Base-by-base conservation (phyloP, 305 asterid genomes). In the Fraxinus xanthoxyloides region DNA sequence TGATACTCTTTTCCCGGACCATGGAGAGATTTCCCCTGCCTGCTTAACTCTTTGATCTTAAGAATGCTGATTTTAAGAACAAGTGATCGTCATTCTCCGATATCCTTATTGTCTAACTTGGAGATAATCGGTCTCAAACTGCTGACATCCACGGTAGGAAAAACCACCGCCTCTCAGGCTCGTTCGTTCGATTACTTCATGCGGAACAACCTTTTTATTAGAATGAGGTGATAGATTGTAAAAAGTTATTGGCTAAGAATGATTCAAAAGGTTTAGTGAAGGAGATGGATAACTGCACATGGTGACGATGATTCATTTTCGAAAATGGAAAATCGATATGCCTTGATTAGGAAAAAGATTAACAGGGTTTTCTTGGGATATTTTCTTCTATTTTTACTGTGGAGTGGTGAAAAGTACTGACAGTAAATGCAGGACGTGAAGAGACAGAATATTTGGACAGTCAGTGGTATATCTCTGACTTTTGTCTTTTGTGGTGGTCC, bases 401-500 rank as follows among this genome's bases (percentile, higher is more conserved):
- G 85, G 84, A 35, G 34, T 46, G 81, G 82, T 74, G 35, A 82
- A 72, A 80, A 56, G 8, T 13, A 32, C 36, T 76, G 23, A 75
- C 26, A 80, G 31, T 21, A 34, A 74, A 81, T 79, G 85, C 30
- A 38, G 85, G 89, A 56, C 72, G 32, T 34, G 73, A 34, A 85
- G 88, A 80, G 79, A 81, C 89, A 83, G 84, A 84, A 86, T 87
- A 87, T 86, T 82, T 76, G 86, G 77, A 82, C 78, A 83, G 84
- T 67, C 87, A 83, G 51, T 79, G 36, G 46, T 82, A 56, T 86
- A 83, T 77, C 83, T 72, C 67, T 79, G 81, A 23, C 72, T 12
- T 43, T 28, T n/a, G 34, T 26, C 19, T 40, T 17, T 74, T 56
- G 3, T 43, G 34, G 78, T 21, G 79, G 80, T 82, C 83, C 84